A percentile compares a stretch with the other conserved stretches of the same genome.
These are phyloP conservation scores for Physcomitrium patens DNA, from an alignment of 225 moss, liverwort and hornwort genomes.

Conservation along the genomic window DNA sequence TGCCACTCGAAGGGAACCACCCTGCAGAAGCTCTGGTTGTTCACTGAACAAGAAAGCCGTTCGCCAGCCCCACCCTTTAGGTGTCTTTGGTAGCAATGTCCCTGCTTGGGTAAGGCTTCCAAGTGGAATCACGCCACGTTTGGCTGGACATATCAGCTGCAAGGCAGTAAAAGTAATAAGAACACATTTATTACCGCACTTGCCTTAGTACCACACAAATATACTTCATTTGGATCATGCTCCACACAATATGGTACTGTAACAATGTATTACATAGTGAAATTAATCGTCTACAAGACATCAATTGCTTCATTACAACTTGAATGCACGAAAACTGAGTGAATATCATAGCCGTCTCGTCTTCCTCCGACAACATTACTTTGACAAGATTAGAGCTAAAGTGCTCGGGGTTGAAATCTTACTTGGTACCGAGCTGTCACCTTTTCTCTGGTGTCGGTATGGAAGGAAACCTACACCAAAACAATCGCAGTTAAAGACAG, in stretches of 20 bases:
- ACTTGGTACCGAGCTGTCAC: constrained; percentile 61
- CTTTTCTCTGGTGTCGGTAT: constrained; percentile 58
- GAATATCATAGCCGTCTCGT: not conserved
- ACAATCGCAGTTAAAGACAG: not conserved
- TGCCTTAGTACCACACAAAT: not conserved
- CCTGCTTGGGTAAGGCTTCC: constrained; percentile 59
- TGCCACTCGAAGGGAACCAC: constrained; percentile 60
- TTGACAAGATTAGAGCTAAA: not conserved
- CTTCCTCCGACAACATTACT: not conserved
- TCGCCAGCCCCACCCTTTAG: constrained; percentile 65
- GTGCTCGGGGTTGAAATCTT: constrained; percentile 8
- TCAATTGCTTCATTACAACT: not conserved
- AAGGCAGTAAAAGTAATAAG: not conserved
- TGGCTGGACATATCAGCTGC: constrained; percentile 60
- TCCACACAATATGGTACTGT: not conserved
- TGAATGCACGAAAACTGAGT: not conserved
- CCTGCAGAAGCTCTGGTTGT: constrained; percentile 50
- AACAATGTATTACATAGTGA: not conserved
- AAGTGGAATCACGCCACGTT: constrained; percentile 51
- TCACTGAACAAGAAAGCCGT: constrained; percentile 60
- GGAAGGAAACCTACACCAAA: constrained; percentile 51
- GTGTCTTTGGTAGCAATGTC: constrained; percentile 54
- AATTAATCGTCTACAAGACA: not conserved
- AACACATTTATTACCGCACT: not conserved
- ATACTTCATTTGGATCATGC: not conserved